These are phyloP conservation scores for Trichoderma afroharzianum DNA, from an alignment of 2,329 filamentous ascomycete genomes.

Conservation along the genomic window DNA sequence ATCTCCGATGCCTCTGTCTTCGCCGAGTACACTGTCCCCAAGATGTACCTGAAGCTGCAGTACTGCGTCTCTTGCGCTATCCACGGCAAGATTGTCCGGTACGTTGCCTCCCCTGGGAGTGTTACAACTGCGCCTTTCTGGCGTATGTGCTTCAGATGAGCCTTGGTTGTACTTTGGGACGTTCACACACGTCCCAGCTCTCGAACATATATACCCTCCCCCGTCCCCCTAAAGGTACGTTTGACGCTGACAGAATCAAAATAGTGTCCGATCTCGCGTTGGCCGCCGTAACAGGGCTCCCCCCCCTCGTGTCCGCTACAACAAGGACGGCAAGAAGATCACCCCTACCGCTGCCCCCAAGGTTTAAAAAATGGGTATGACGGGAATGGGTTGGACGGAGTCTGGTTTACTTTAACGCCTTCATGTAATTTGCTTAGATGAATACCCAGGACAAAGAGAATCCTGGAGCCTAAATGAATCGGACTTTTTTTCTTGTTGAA, in stretches of 20 bases:
- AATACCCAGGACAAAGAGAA: conserved; percentile 32
- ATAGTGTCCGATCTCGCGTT: conserved; percentile 91
- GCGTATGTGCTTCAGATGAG: conserved; percentile 54
- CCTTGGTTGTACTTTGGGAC: conserved; percentile 53
- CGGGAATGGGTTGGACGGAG: conserved; percentile 31
- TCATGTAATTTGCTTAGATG: conserved; percentile 38
- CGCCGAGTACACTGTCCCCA: conserved; percentile 97
- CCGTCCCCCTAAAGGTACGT: conserved; percentile 29
- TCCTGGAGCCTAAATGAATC: conserved; percentile 25
- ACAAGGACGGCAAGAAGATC: conserved; percentile 99
- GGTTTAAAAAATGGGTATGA: conserved; percentile 32
- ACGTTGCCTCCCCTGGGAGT: conserved; percentile 61
- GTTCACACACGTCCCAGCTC: conserved; percentile 20
- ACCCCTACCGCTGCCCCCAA: conserved; percentile 60
- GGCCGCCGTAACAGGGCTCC: conserved; percentile 99
- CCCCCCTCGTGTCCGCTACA: conserved; percentile 96
- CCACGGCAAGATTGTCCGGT: conserved; percentile 99
- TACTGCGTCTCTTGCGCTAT: conserved; percentile 99
- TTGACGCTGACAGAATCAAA: conserved; percentile 39
- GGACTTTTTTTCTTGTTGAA: conserved; percentile 23
- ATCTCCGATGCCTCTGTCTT: conserved; percentile 99
- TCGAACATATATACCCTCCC: conserved; percentile 18
- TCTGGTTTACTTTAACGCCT: conserved; percentile 37
- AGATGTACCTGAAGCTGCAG: conserved; percentile 99
- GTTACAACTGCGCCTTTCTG: conserved; percentile 52